A percentile compares a stretch with the other conserved stretches of the same genome.
These are phyloP conservation scores for Daldinia sp. DNA, from an alignment of 2,329 filamentous ascomycete genomes.

Conservation along the genomic window DNA sequence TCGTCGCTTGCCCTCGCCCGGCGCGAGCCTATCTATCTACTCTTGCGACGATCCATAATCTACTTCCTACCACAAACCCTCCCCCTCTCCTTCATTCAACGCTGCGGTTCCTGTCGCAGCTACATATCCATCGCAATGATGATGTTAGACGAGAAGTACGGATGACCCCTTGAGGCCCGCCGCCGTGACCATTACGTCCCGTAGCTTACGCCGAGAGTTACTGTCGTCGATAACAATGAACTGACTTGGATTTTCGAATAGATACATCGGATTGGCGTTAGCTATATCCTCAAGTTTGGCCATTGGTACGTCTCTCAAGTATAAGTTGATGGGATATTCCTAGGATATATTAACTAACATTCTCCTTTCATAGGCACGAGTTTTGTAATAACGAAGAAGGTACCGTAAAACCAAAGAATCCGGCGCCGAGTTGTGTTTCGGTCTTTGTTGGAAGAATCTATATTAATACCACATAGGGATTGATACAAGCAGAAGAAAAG, in stretches of 20 bases:
- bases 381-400: conserved; percentile 99
- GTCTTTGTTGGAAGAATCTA: background rate
- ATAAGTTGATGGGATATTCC: conserved; percentile 1
- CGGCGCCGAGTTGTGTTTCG: conserved; percentile 20
- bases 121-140: conserved; percentile 49
- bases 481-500: conserved; percentile 88
- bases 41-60: conserved; percentile 28
- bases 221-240: conserved; percentile 37
- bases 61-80: conserved; percentile 3
- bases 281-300: conserved; percentile 81
- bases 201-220: conserved; percentile 3
- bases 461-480: conserved; percentile 67
- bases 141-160: conserved; percentile 63
- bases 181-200: background rate
- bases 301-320: conserved; percentile 69
- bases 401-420: conserved; percentile 57
- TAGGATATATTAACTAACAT: conserved; percentile 26
- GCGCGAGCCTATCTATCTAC: conserved; percentile 46
- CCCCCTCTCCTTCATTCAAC: conserved; percentile 4
- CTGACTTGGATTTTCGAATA: conserved; percentile 56
- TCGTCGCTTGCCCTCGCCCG: conserved; percentile 46
- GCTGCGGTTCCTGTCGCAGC: conserved; percentile 35
- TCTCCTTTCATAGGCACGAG: conserved; percentile 75
- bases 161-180: conserved; percentile 24
- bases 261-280: conserved; percentile 81